phyloP scores from a whole-genome alignment of 768 basidiomycete species.

The Suillus americanus region DNA sequence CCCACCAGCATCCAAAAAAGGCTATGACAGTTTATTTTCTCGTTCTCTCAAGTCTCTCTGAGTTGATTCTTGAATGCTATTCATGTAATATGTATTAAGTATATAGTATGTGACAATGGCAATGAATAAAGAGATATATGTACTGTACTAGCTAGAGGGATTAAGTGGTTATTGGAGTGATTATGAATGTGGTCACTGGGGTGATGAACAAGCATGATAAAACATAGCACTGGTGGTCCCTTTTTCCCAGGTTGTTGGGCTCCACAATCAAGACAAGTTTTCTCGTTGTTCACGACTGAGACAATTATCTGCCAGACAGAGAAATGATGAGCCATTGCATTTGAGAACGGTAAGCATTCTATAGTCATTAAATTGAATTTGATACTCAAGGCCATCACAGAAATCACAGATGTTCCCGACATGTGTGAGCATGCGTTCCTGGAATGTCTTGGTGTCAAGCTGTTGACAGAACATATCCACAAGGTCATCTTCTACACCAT shows the following conservation, averaged over 20 bases:
- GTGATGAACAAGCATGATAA: neutral
- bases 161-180: too few species aligned
- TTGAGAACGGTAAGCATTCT: neutral
- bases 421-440: neutral
- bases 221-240: neutral
- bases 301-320: neutral
- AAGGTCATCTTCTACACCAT: neutral
- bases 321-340: neutral
- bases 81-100: neutral
- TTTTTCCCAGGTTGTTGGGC: neutral
- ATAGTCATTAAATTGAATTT: neutral
- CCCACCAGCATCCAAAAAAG: too few species aligned
- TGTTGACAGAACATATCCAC: neutral
- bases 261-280: neutral
- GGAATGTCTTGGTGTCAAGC: neutral
- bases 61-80: neutral
- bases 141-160: too few species aligned
- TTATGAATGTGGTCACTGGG: too few species aligned
- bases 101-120: neutral
- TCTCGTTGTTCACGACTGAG: neutral
- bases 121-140: neutral
- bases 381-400: neutral
- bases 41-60: neutral
- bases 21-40: neutral
- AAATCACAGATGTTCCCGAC: neutral